A percentile compares a stretch with the other conserved stretches of the same genome.
phyloP scores from a whole-genome alignment of 2,329 filamentous ascomycete genomes.

The Amesomyces nigricolor region DNA sequence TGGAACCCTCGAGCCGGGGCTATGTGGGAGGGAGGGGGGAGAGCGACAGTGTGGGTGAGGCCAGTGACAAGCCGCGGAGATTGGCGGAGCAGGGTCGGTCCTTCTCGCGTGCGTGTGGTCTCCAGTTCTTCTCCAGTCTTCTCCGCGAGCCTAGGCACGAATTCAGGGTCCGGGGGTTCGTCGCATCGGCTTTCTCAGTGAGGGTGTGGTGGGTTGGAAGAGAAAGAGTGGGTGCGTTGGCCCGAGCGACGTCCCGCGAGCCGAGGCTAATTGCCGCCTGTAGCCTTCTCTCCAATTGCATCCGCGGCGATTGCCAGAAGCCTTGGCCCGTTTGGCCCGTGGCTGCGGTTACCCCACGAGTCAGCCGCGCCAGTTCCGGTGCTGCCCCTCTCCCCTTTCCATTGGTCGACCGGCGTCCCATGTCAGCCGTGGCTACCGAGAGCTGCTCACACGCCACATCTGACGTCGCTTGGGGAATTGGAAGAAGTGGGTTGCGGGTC shows the following conservation, averaged over 20 bases:
- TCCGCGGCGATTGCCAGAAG: constrained; percentile 9
- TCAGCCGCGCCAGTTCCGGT: constrained; percentile 19
- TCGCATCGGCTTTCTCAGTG: neutral
- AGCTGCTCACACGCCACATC: constrained; percentile 2
- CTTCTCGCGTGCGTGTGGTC: constrained; percentile 1
- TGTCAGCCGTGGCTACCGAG: neutral
- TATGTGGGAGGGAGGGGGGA: no score
- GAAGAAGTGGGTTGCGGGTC: constrained; percentile 8
- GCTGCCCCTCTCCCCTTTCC: neutral
- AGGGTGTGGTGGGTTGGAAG: neutral
- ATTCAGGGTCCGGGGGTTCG: constrained; percentile 8
- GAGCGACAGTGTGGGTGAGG: neutral
- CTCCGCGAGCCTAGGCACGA: constrained; percentile 22
- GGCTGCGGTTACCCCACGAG: constrained; percentile 15
- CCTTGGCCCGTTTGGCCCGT: no score
- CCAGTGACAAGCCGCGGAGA: constrained; percentile 14
- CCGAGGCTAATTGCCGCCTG: constrained; percentile 27
- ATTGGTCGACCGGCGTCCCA: neutral
- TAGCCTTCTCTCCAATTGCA: constrained; percentile 9
- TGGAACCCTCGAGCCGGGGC: neutral
- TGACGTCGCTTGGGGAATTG: neutral
- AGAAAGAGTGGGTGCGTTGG: constrained; percentile 17
- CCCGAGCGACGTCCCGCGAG: constrained; percentile 24
- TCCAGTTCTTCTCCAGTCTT: neutral
- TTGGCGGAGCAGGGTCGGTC: constrained; percentile 17